Conservation (phyloP, 2,329 filamentous ascomycete genomes). For the Neocatenulostroma microsporum region DNA sequence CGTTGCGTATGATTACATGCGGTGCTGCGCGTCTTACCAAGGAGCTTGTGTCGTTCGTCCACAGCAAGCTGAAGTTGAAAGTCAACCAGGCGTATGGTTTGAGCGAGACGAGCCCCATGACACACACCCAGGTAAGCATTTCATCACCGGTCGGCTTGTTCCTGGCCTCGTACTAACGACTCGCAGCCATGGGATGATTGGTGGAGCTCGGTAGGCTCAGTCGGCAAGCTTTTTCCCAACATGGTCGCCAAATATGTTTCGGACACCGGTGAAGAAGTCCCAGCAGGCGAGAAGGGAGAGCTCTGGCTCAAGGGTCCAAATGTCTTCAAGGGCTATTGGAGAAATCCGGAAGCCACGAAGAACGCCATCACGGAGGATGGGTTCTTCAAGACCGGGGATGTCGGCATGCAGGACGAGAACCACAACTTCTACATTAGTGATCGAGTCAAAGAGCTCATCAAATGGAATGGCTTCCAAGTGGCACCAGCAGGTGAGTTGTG, state of each 20-base stretch:
- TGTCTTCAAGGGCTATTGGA: slow-evolving; percentile 70
- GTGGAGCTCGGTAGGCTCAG: slow-evolving; percentile 66
- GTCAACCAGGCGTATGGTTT: slow-evolving; percentile 91
- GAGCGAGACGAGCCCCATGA: slow-evolving; percentile 72
- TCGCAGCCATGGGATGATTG: slow-evolving; percentile 61
- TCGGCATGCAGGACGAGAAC: slow-evolving; percentile 67
- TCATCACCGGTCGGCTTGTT: background rate
- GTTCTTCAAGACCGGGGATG: slow-evolving; percentile 86
- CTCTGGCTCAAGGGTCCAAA: slow-evolving; percentile 71
- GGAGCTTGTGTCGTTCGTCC: slow-evolving; percentile 70
- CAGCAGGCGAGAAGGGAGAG: slow-evolving; percentile 51
- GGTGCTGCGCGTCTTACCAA: slow-evolving; percentile 78
- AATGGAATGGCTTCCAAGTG: slow-evolving; percentile 47
- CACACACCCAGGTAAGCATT: slow-evolving; percentile 45
- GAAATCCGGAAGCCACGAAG: slow-evolving; percentile 61
- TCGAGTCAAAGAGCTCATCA: slow-evolving; percentile 63
- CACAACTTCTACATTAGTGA: slow-evolving; percentile 89
- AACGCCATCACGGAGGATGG: slow-evolving; percentile 49
- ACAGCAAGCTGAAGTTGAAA: slow-evolving; percentile 63
- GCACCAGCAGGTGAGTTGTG: slow-evolving; percentile 26
- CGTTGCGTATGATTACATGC: slow-evolving; percentile 73
- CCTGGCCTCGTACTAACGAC: slow-evolving; percentile 30
- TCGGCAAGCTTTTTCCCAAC: slow-evolving; percentile 70
- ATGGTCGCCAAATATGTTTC: slow-evolving; percentile 75
- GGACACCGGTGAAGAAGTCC: slow-evolving; percentile 50